A percentile compares a stretch with the other conserved stretches of the same genome.
Conservation (phyloP, 331 rosid genomes). For the Arachis monticola region DNA sequence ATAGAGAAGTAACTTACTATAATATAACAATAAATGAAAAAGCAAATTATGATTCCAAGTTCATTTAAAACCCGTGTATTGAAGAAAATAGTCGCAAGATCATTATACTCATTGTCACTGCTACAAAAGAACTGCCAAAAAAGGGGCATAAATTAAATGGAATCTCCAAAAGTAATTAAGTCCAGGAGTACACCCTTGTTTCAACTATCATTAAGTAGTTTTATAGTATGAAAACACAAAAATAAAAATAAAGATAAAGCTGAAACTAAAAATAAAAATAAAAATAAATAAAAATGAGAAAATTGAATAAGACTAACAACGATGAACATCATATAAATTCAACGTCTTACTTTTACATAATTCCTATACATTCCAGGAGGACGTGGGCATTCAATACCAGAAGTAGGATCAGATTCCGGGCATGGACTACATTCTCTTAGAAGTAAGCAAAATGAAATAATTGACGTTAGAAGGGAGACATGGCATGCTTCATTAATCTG, state of each 20-base stretch:
- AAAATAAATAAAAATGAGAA: slow-evolving; percentile 4
- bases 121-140: slow-evolving; percentile 83
- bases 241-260: neutral
- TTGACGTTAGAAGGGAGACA: slow-evolving; percentile 79
- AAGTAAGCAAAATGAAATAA: slow-evolving; percentile 88
- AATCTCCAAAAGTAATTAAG: slow-evolving; percentile 27
- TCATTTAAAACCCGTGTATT: slow-evolving; percentile 80
- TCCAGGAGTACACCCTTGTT: slow-evolving; percentile 22
- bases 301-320: slow-evolving; percentile 2
- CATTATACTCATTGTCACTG: slow-evolving; percentile 91
- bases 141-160: slow-evolving; percentile 30
- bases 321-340: slow-evolving; percentile 26
- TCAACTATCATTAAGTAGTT: slow-evolving; percentile 26
- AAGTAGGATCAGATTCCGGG: slow-evolving; percentile 69
- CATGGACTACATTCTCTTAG: slow-evolving; percentile 87
- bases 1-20: slow-evolving; percentile 33
- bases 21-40: slow-evolving; percentile 26
- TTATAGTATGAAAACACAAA: slow-evolving; percentile 7
- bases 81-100: slow-evolving; percentile 97
- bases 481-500: slow-evolving; percentile 96
- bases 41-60: slow-evolving; percentile 25
- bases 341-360: slow-evolving; percentile 87
- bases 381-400: slow-evolving; percentile 89
- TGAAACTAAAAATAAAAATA: neutral
- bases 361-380: slow-evolving; percentile 95